Evolutionary conservation across 495 filamentous ascomycete genomes (phyloP).

Genomic region (Penicillium coprophilum): DNA sequence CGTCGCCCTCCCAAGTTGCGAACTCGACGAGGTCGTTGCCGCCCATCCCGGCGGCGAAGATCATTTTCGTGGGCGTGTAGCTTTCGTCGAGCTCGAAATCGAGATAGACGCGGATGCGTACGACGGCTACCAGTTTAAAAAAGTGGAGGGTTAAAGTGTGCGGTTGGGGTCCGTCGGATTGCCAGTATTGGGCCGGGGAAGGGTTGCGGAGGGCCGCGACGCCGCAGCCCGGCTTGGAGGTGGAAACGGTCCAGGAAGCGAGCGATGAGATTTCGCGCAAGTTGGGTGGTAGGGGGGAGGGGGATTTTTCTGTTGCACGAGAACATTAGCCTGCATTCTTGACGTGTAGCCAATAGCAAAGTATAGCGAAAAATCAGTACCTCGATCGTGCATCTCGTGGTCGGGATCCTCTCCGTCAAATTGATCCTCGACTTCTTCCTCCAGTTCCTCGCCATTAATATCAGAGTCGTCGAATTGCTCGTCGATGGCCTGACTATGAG

Average conservation of each 20-base stretch:
- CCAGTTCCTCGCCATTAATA: constrained; percentile 38
- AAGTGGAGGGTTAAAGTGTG: constrained; percentile 95
- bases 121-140: constrained; percentile 85
- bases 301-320: constrained; percentile 31
- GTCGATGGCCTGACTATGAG: constrained; percentile 19
- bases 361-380: constrained; percentile 20
- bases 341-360: not conserved
- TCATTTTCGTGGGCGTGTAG: constrained; percentile 94
- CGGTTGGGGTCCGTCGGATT: constrained; percentile 94
- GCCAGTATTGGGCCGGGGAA: constrained; percentile 83
- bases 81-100: constrained; percentile 91
- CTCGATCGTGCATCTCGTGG: constrained; percentile 43
- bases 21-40: constrained; percentile 85
- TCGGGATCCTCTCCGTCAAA: constrained; percentile 41
- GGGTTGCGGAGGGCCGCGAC: constrained; percentile 81
- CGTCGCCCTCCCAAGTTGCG: constrained; percentile 68
- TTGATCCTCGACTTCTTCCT: constrained; percentile 40
- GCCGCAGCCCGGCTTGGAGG: constrained; percentile 87
- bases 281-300: constrained; percentile 42
- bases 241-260: constrained; percentile 88
- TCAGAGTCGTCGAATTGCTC: constrained; percentile 28
- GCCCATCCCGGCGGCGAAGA: constrained; percentile 81
- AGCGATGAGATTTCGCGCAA: constrained; percentile 93
- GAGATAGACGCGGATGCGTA: constrained; percentile 79
- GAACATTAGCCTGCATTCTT: not conserved